Evolutionary conservation across 164 flowering plant species (phyloP).

Genomic region (Dillenia suffruticosa): DNA sequence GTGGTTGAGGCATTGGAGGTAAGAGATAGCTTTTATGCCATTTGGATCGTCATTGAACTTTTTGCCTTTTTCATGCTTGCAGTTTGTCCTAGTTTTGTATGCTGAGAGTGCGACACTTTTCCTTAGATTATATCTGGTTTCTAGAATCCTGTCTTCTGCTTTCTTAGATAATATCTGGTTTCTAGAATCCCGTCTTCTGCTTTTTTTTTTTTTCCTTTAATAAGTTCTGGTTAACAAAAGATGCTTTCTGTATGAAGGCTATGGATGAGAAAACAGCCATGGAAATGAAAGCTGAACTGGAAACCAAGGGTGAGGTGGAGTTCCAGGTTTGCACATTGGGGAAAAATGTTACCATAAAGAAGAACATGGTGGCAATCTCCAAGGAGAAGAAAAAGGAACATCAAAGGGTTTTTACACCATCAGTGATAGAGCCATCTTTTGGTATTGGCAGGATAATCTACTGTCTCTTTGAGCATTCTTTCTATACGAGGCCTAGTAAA

Average conservation of each 20-base stretch:
- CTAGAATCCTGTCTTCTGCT: too few species aligned
- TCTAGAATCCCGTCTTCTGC: too few species aligned
- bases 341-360: constrained; percentile 46
- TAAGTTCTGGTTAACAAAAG: not conserved
- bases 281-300: constrained; percentile 65
- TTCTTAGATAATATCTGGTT: too few species aligned
- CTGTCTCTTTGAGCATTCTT: constrained; percentile 88
- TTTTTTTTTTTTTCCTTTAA: not conserved
- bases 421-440: constrained; percentile 96
- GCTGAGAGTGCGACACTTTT: too few species aligned
- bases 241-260: constrained; percentile 29
- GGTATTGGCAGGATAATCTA: constrained; percentile 97
- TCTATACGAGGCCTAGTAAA: constrained; percentile 81
- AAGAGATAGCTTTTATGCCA: constrained; percentile 2
- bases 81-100: not conserved
- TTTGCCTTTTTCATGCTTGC: too few species aligned
- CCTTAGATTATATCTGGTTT: too few species aligned
- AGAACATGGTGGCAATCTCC: constrained; percentile 58
- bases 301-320: constrained; percentile 52
- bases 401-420: constrained; percentile 87
- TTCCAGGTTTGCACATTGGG: constrained; percentile 62
- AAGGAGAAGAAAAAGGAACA: constrained; percentile 65
- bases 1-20: constrained; percentile 95
- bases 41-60: too few species aligned
- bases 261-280: constrained; percentile 67